Evolutionary conservation across 2,329 filamentous ascomycete genomes (phyloP), one percentile per base, ranked within the genome.

Genomic region (Neonectria coccinea): DNA sequence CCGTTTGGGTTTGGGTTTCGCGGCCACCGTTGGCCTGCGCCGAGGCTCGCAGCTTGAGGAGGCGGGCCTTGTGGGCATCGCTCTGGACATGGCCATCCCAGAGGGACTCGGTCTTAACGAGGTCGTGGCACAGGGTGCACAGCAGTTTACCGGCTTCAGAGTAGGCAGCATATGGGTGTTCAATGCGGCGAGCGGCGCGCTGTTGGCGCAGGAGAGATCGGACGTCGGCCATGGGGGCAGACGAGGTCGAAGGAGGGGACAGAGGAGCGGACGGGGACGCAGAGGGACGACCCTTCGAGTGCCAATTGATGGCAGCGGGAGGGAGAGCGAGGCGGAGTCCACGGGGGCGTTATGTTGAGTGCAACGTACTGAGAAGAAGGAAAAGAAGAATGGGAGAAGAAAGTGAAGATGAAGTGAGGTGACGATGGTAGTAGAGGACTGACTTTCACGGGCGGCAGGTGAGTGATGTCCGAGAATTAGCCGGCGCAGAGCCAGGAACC

Each of bases 191-290:
- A 66, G 91, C 87, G 60, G 89, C 88, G 69, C 92, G 89, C 79
- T 95, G 91, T 74, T 90, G 91, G 71, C 92, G 91, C 62, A 97
- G 86, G 53, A 97, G 87, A 39, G 92, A 88, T 72, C 93, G 91
- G 27, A 93, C 90, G 78, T 97, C 92, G 70, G 92, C 85, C 92
- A 96, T 95, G 68, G 50, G 65, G 47, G 41, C 33, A 47, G 41
- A 36, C 25, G n/a, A 55, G 56, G 12, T 25, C 12, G 10, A 56
- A n/a, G 18, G 4, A 61, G 45, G 18, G 11, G 63, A 63, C 53
- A 39, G 44, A 45, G 27, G 42, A 33, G 22, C 27, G 47, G 55
- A 53, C 27, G 62, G 57, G 53, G 33, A 54, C 44, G 52, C 22
- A 62, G 54, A 51, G 47, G 54, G 29, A 20, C n/a, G 44, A 44